Evolutionary conservation across 441 rosid genomes (phyloP).

Genomic region (Corymbia citriodora): DNA sequence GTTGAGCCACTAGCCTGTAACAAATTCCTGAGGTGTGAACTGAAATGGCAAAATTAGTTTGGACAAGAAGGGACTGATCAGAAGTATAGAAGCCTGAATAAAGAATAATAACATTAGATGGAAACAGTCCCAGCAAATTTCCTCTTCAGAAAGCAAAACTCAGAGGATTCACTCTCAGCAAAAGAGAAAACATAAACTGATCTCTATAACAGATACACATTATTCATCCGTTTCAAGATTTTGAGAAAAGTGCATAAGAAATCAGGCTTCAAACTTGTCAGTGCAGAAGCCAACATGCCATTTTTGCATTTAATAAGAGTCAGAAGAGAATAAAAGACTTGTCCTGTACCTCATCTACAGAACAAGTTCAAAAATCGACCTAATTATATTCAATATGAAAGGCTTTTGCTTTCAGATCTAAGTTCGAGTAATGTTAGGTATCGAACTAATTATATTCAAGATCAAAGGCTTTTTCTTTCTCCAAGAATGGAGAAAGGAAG

Average conservation of each 20-base stretch:
- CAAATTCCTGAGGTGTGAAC: constrained; percentile 1
- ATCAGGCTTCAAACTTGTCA: neutral
- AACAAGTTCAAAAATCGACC: neutral
- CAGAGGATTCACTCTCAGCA: neutral
- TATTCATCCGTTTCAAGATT: neutral
- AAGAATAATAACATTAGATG: neutral
- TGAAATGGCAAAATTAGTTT: constrained; percentile 1
- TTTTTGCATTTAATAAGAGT: neutral
- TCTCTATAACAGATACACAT: neutral
- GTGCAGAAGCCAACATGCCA: neutral
- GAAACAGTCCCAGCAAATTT: neutral
- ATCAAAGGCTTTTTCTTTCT: neutral
- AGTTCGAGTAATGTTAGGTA: neutral
- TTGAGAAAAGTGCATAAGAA: neutral
- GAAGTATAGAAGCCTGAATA: constrained; percentile 7
- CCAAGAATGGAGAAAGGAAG: neutral
- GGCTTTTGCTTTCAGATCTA: neutral
- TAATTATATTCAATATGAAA: neutral
- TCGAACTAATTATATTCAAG: neutral
- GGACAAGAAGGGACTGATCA: constrained; percentile 5
- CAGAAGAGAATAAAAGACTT: neutral
- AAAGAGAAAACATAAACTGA: neutral
- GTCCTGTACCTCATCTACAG: neutral
- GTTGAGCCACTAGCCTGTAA: neutral
- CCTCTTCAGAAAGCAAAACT: neutral